phyloP scores from a whole-genome alignment of 305 asterid species.

The Fraxinus floribunda region DNA sequence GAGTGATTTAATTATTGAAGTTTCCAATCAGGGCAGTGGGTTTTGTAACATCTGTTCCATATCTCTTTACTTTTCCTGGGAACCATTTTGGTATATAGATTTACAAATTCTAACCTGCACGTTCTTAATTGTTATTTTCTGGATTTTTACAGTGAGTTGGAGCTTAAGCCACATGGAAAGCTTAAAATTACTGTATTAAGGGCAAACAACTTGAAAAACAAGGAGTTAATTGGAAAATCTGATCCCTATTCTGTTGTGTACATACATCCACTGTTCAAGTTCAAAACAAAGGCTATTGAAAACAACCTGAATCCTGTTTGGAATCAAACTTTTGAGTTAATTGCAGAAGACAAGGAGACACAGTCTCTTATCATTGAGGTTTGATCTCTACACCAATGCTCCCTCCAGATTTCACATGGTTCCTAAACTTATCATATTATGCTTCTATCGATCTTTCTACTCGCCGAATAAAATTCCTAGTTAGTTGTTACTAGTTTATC shows the following conservation, averaged over 20 bases:
- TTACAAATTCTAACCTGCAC: background rate
- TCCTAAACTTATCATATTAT: background rate
- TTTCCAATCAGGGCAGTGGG: background rate
- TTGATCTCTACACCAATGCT: slow-evolving; percentile 20
- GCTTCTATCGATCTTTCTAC: background rate
- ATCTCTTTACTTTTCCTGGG: background rate
- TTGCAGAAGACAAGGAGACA: slow-evolving; percentile 98
- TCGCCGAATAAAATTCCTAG: background rate
- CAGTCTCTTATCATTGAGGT: slow-evolving; percentile 82
- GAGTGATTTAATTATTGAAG: background rate
- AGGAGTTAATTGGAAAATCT: slow-evolving; percentile 92
- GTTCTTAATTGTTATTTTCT: slow-evolving; percentile 3
- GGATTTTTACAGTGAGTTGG: slow-evolving; percentile 72
- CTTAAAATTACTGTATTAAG: slow-evolving; percentile 55
- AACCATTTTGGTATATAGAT: background rate
- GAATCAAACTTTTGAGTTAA: slow-evolving; percentile 69
- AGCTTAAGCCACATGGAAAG: slow-evolving; percentile 95
- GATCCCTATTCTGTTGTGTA: slow-evolving; percentile 79
- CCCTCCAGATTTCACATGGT: slow-evolving; percentile 17
- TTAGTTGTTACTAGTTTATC: background rate
- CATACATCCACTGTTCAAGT: slow-evolving; percentile 84
- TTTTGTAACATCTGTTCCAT: background rate
- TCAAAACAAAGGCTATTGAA: slow-evolving; percentile 83
- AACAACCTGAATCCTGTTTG: slow-evolving; percentile 94
- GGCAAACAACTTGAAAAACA: slow-evolving; percentile 84